Percentiles rank a stretch among this genome's conserved stretches.
phyloP scores from a whole-genome alignment of 2,329 filamentous ascomycete species.

The Trichoderma asperellum region DNA sequence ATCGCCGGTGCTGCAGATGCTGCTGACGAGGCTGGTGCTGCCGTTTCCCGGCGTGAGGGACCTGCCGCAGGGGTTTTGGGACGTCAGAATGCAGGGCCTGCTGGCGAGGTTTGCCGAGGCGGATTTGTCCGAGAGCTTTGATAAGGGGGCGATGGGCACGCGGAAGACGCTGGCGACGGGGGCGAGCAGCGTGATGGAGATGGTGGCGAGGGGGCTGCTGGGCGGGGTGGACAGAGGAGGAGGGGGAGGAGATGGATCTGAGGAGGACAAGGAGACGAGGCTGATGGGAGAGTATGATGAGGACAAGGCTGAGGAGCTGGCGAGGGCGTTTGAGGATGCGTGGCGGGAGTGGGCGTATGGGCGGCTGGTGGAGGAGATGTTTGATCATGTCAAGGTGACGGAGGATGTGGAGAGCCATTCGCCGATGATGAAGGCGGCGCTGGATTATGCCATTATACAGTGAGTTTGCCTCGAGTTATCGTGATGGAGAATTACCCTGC shows the following conservation, averaged over 20 bases:
- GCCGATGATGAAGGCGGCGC: conserved; percentile 63
- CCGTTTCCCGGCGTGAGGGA: conserved; percentile 68
- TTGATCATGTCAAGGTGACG: conserved; percentile 62
- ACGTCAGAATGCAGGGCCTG: conserved; percentile 61
- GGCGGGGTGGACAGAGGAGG: conserved; percentile 51
- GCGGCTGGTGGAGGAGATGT: conserved; percentile 66
- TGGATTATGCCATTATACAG: conserved; percentile 72
- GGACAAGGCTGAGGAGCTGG: conserved; percentile 62
- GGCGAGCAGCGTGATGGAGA: conserved; percentile 70
- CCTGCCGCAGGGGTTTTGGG: conserved; percentile 68
- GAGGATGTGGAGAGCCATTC: conserved; percentile 67
- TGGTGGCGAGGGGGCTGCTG: conserved; percentile 66
- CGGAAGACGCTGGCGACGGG: conserved; percentile 76
- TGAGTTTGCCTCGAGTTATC: conserved; percentile 46
- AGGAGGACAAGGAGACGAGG: conserved; percentile 28
- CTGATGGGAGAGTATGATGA: conserved; percentile 56
- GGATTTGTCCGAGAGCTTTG: conserved; percentile 79
- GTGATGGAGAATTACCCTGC: not conserved
- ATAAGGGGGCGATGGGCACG: conserved; percentile 74
- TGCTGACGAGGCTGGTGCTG: conserved; percentile 68
- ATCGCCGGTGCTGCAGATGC: conserved; percentile 68
- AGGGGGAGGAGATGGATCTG: not conserved
- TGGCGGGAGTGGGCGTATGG: conserved; percentile 70
- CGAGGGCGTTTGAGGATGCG: conserved; percentile 68
- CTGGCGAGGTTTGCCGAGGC: conserved; percentile 66